phyloP scores from a whole-genome alignment of 805 yeast species.

The Nakazawaea ambrosiae region DNA sequence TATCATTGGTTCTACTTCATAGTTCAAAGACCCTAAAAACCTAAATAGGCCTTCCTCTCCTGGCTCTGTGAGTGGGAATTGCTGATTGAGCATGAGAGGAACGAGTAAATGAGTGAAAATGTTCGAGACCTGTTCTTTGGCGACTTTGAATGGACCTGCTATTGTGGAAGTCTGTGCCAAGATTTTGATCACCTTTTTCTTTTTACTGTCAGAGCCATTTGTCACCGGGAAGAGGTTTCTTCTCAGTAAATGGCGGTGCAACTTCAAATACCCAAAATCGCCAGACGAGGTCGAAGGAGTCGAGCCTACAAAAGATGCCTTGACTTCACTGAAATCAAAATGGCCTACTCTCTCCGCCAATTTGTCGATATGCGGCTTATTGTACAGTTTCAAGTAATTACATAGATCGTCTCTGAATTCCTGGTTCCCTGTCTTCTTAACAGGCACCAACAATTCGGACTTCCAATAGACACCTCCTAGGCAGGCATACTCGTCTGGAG shows the following conservation, averaged over 20 bases:
- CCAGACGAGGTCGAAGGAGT: constrained; percentile 35
- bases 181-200: constrained; percentile 17
- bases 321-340: constrained; percentile 39
- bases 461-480: constrained; percentile 11
- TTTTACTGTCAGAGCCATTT: too few species aligned
- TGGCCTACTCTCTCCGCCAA: constrained; percentile 23
- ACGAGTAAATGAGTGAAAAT: constrained; percentile 41
- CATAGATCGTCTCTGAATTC: constrained; percentile 39
- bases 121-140: constrained; percentile 21
- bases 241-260: constrained; percentile 32
- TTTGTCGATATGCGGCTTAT: constrained; percentile 18
- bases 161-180: constrained; percentile 43
- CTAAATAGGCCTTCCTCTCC: constrained; percentile 22
- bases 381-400: constrained; percentile 38
- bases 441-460: constrained; percentile 5
- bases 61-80: constrained; percentile 16
- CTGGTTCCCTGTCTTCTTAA: constrained; percentile 15
- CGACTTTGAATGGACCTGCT: constrained; percentile 34
- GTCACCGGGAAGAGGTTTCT: constrained; percentile 20
- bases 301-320: constrained; percentile 50
- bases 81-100: constrained; percentile 32
- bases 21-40: constrained; percentile 16
- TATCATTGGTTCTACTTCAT: constrained; percentile 18
- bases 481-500: constrained; percentile 42
- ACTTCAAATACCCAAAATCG: constrained; percentile 40